Percentiles rank a stretch among this genome's conserved stretches.
phyloP scores from a whole-genome alignment of 768 basidiomycete species.

The Coprinellus micaceus region DNA sequence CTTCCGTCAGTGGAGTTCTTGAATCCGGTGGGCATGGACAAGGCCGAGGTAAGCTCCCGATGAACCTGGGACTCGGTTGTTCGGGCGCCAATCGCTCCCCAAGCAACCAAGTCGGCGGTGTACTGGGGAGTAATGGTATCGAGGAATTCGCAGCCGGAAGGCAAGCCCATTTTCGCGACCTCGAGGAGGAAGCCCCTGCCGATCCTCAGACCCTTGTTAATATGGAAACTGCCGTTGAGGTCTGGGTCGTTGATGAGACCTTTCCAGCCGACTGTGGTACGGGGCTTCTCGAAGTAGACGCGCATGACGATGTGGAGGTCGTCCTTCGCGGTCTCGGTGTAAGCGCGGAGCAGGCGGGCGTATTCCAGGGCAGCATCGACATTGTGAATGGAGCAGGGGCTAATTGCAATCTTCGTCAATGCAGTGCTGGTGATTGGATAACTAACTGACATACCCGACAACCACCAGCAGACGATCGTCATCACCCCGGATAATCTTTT shows the following conservation, averaged over 20 bases:
- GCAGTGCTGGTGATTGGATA: not conserved
- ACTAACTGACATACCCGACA: constrained; percentile 59
- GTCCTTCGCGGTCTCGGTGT: constrained; percentile 75
- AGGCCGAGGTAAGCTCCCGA: constrained; percentile 78
- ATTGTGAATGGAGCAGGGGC: constrained; percentile 95
- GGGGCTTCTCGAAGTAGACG: constrained; percentile 96
- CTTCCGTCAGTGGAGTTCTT: constrained; percentile 98
- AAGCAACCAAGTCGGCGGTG: constrained; percentile 84
- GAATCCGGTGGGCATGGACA: constrained; percentile 97
- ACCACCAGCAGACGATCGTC: constrained; percentile 94
- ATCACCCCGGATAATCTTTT: constrained; percentile 76
- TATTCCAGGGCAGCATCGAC: constrained; percentile 84
- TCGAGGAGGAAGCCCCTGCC: constrained; percentile 87
- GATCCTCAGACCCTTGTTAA: constrained; percentile 91
- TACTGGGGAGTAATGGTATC: constrained; percentile 71
- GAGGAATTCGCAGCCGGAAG: constrained; percentile 95
- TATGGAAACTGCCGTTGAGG: constrained; percentile 89
- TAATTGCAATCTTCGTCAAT: constrained; percentile 18
- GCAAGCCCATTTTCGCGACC: constrained; percentile 85
- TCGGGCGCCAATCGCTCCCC: constrained; percentile 95
- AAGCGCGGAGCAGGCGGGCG: constrained; percentile 71
- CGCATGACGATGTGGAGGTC: constrained; percentile 96
- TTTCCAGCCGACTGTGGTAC: constrained; percentile 98
- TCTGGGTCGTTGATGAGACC: constrained; percentile 97
- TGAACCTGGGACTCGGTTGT: constrained; percentile 94